phyloP scores from a whole-genome alignment of 2,329 filamentous ascomycete species.

The Penicillium frequentans region DNA sequence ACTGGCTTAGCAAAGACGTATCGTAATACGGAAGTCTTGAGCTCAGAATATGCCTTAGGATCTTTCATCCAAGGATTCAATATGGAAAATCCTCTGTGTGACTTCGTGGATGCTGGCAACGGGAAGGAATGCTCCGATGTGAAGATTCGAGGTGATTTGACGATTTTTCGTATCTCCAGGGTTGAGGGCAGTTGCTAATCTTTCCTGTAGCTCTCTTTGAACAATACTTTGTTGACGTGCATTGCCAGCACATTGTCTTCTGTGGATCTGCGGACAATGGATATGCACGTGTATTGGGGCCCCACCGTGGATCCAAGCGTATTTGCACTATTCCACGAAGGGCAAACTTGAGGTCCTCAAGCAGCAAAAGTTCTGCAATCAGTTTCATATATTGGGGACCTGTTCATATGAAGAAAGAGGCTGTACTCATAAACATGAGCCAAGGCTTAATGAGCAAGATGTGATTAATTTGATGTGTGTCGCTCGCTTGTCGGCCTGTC shows the following conservation, averaged over 20 bases:
- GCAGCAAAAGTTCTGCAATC: slow-evolving; percentile 34
- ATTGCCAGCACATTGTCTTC: slow-evolving; percentile 44
- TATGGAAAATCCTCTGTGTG: slow-evolving; percentile 37
- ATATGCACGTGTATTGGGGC: slow-evolving; percentile 43
- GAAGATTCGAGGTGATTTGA: slow-evolving; percentile 40
- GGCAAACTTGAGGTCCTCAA: slow-evolving; percentile 26
- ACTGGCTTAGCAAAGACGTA: slow-evolving; percentile 39
- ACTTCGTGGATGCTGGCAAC: slow-evolving; percentile 45
- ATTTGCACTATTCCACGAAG: slow-evolving; percentile 26
- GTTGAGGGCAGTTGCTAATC: neutral
- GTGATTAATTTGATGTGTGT: slow-evolving; percentile 31
- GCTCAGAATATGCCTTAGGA: slow-evolving; percentile 23
- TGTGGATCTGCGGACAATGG: slow-evolving; percentile 46
- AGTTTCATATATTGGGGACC: slow-evolving; percentile 29
- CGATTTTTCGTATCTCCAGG: neutral
- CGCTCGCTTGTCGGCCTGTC: slow-evolving; percentile 31
- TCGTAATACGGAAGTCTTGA: slow-evolving; percentile 27
- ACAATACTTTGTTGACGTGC: slow-evolving; percentile 36
- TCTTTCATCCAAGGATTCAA: slow-evolving; percentile 47
- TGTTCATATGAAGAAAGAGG: slow-evolving; percentile 14
- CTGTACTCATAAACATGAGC: slow-evolving; percentile 31
- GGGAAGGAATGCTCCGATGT: slow-evolving; percentile 47
- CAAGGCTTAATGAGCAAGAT: slow-evolving; percentile 18
- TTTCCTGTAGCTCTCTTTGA: slow-evolving; percentile 34
- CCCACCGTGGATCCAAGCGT: slow-evolving; percentile 29